Evolutionary conservation across 78 protist species (phyloP), one percentile per base, ranked within the genome.

Genomic region (Bodo saltans): DNA sequence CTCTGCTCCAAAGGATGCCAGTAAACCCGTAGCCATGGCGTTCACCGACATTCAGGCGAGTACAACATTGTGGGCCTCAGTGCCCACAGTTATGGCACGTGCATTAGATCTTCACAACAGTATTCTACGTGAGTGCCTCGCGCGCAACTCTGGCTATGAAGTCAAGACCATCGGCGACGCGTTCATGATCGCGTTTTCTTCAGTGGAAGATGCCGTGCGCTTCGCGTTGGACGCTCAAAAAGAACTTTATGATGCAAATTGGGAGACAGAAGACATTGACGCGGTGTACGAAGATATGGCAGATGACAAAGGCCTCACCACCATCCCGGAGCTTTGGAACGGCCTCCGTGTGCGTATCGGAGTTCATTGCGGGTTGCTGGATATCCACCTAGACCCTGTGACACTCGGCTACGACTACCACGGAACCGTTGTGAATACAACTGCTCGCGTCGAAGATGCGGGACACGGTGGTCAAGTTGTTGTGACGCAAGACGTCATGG

Each of bases 131-230:
- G 75, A 79, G 47, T 53, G 67, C 28, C 39, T 79, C 39, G n/a
- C 34, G 12, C 33, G 52, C 37, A 41, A 23, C 29, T 47, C 39
- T 29, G 83, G 83, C 37, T 79, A 79, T 35, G 83, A 79, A 29
- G 87, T 83, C 53, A 83, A 83, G 70, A 83, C 87, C 4, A 68
- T 42, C 47, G 87, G 87, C 40, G 87, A 83, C 72, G 78, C 74
- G 30, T 71, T 73, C 68, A 83, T 83, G 87, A 41, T 83, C 71
- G 76, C 87, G 32, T 83, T 83, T 70, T 23, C 25, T 37, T 8
- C 12, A 12, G 75, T 23, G 12, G 34, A 34, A 29, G 83, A 79
- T 8, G 83, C 68, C 28, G 8, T 79, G 12, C 8, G 28, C 42
- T 79, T 53, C 72, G 30, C 73, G 28, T 1, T 86, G 37, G 11